phyloP scores from a whole-genome alignment of 2,329 filamentous ascomycete species.

The Cercospora canescens region DNA sequence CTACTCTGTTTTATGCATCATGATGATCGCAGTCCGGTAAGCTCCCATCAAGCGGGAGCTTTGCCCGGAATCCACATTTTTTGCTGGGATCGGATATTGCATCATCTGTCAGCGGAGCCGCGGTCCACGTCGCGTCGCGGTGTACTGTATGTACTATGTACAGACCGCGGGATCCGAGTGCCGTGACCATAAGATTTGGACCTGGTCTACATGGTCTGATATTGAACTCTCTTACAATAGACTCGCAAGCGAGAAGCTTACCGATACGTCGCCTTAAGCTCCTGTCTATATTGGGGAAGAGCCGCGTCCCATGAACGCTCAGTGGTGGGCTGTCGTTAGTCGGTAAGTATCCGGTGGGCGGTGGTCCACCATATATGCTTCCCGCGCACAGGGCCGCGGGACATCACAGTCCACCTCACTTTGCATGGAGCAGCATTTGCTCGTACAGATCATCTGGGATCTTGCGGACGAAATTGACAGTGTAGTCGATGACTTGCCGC shows the following conservation, averaged over 20 bases:
- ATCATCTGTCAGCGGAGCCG: background rate
- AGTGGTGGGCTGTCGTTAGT: background rate
- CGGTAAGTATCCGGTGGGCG: background rate
- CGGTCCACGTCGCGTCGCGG: background rate
- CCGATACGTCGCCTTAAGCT: too few species aligned
- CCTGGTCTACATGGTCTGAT: background rate
- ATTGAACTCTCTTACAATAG: too few species aligned
- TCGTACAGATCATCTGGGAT: slow-evolving; percentile 89
- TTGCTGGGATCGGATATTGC: background rate
- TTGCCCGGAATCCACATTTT: background rate
- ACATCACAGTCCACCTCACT: slow-evolving; percentile 47
- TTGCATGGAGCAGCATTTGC: slow-evolving; percentile 85
- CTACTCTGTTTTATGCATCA: background rate
- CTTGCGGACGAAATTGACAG: slow-evolving; percentile 82
- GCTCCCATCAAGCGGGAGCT: background rate
- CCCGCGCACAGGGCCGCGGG: background rate
- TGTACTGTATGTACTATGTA: too few species aligned
- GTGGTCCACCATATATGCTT: background rate
- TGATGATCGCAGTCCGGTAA: background rate
- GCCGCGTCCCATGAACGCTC: too few species aligned
- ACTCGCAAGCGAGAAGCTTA: too few species aligned
- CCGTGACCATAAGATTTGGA: background rate
- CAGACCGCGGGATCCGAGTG: background rate
- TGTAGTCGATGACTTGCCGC: slow-evolving; percentile 53
- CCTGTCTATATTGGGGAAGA: too few species aligned